Conservation (phyloP, 208 protist species). For the Angomonas deanei region DNA sequence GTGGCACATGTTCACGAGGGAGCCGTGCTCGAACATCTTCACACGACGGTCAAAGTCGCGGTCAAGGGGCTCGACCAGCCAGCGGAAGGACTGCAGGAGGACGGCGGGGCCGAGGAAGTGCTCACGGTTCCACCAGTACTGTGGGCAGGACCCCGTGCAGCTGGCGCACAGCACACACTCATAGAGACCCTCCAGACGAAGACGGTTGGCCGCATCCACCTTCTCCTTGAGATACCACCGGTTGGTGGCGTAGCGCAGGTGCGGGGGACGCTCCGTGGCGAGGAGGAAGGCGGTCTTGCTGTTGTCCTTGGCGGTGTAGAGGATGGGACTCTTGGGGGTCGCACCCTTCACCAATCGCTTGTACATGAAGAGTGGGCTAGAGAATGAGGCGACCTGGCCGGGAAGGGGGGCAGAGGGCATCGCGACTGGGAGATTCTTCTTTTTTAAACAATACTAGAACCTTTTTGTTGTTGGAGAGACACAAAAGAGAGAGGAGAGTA, state of each 20-base stretch:
- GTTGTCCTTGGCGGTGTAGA: conserved; percentile 88
- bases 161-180: conserved; percentile 89
- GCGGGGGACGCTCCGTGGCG: conserved; percentile 29
- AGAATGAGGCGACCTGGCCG: conserved; percentile 46
- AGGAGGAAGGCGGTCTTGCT: conserved; percentile 81
- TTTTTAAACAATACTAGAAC: background rate
- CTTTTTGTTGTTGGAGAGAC: background rate
- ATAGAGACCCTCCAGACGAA: conserved; percentile 83
- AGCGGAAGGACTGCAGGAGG: conserved; percentile 86
- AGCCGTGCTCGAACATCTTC: conserved; percentile 82
- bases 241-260: conserved; percentile 55
- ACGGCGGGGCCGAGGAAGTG: conserved; percentile 87
- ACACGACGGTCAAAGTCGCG: conserved; percentile 80
- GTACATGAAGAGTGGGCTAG: conserved; percentile 80
- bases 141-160: conserved; percentile 82
- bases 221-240: conserved; percentile 90
- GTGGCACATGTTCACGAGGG: conserved; percentile 87
- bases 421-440: background rate
- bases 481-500: conserved; percentile 1
- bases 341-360: conserved; percentile 65
- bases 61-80: conserved; percentile 87
- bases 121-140: conserved; percentile 92
- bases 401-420: conserved; percentile 76
- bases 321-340: conserved; percentile 36
- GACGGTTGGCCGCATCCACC: conserved; percentile 74